A percentile compares a stretch with the other conserved stretches of the same genome.
Evolutionary conservation across 441 rosid species (phyloP).

Genomic region (Eutrema salsugineum): DNA sequence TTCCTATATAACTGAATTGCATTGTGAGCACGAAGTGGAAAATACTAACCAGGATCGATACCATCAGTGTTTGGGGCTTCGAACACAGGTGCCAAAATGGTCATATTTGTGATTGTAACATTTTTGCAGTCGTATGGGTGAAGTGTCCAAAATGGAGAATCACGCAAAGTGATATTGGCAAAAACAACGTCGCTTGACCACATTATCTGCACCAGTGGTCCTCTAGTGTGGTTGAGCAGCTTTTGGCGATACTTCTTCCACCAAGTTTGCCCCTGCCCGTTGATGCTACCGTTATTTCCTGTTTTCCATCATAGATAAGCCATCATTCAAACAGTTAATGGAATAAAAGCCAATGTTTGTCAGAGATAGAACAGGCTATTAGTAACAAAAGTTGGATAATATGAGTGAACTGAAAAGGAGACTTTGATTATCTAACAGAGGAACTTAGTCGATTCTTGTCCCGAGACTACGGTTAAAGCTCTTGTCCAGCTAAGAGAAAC

Average conservation of each 20-base stretch:
- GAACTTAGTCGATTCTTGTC: background rate
- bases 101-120: constrained; percentile 71
- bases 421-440: background rate
- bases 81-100: constrained; percentile 75
- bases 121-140: constrained; percentile 98
- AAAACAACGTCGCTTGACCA: constrained; percentile 85
- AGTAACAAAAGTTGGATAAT: too few relatives aligned
- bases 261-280: constrained; percentile 95
- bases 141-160: constrained; percentile 98
- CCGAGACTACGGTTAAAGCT: background rate
- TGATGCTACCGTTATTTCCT: constrained; percentile 96
- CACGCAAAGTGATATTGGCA: constrained; percentile 71
- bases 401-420: too few relatives aligned
- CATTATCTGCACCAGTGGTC: constrained; percentile 94
- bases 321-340: background rate
- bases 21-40: background rate
- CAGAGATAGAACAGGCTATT: too few relatives aligned
- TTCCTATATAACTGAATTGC: background rate
- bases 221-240: constrained; percentile 91
- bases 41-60: constrained; percentile 82
- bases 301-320: constrained; percentile 27
- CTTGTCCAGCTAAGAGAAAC: background rate
- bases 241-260: constrained; percentile 94
- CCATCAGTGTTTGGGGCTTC: constrained; percentile 98
- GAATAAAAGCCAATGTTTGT: background rate